These are phyloP conservation scores for Vitis hybrid DNA, from an alignment of 177 flowering plant species.

Conservation along the genomic window DNA sequence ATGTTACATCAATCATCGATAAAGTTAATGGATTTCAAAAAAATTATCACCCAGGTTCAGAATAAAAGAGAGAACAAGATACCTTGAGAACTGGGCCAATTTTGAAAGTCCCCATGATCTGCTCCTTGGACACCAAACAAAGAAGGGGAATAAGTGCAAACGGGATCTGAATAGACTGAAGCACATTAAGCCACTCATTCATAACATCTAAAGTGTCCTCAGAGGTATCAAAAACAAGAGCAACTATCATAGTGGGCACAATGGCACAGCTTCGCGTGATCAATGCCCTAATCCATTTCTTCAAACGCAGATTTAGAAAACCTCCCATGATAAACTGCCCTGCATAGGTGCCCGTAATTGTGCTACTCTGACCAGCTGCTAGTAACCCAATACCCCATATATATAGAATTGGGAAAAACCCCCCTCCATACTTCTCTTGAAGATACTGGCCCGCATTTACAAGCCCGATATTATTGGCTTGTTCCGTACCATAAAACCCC, in stretches of 20 bases:
- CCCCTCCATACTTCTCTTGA: conserved; percentile 51
- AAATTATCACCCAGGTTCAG: background rate
- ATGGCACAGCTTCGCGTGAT: conserved; percentile 54
- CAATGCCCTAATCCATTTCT: conserved; percentile 50
- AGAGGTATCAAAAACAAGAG: conserved; percentile 41
- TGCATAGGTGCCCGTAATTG: conserved; percentile 53
- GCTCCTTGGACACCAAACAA: conserved; percentile 47
- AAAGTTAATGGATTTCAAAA: background rate
- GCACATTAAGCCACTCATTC: conserved; percentile 53
- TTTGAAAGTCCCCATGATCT: conserved; percentile 43
- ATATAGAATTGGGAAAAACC: conserved; percentile 40
- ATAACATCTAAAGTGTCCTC: conserved; percentile 39
- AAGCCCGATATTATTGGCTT: conserved; percentile 42
- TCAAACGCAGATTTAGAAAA: conserved; percentile 39
- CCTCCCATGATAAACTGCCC: conserved; percentile 63
- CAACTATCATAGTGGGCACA: conserved; percentile 48
- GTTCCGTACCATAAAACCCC: conserved; percentile 39
- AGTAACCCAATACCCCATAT: conserved; percentile 51
- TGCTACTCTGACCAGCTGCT: conserved; percentile 59
- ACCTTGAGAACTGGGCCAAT: conserved; percentile 48
- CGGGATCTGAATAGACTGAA: conserved; percentile 51
- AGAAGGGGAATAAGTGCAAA: conserved; percentile 53
- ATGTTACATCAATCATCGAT: background rate
- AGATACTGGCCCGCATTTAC: conserved; percentile 50
- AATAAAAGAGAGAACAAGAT: conserved; percentile 8